Conservation (phyloP, 2,329 filamentous ascomycete species). For the Penicillium sp. region DNA sequence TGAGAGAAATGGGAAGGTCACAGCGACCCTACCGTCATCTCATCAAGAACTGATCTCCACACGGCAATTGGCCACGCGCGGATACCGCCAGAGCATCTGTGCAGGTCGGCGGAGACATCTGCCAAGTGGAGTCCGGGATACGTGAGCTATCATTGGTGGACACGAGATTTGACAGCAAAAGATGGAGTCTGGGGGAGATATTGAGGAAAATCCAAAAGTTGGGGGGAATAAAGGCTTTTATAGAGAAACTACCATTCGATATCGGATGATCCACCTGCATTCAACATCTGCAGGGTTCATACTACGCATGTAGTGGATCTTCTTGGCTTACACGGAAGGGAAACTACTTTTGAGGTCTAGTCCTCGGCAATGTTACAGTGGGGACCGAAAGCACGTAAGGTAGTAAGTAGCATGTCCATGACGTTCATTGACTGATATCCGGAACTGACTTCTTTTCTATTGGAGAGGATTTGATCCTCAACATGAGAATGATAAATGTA, state of each 20-base stretch:
- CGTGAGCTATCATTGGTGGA: conserved; percentile 13
- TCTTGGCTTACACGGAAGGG: conserved; percentile 8
- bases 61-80: conserved; percentile 6
- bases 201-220: neutral
- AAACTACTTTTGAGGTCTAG: neutral
- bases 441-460: neutral
- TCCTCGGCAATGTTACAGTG: neutral
- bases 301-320: conserved; percentile 7
- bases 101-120: neutral
- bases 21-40: conserved; percentile 1
- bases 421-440: neutral
- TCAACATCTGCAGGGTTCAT: neutral
- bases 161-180: conserved; percentile 7
- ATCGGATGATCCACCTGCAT: conserved; percentile 7
- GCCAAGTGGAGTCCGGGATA: conserved; percentile 14
- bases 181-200: neutral
- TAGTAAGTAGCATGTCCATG: neutral
- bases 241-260: neutral
- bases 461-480: neutral
- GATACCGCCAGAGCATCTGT: conserved; percentile 1
- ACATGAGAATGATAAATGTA: neutral
- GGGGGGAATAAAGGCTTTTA: neutral
- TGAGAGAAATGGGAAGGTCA: conserved; percentile 9
- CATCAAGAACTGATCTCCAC: conserved; percentile 5
- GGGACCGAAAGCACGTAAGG: neutral